A percentile compares a stretch with the other conserved stretches of the same genome.
These are phyloP conservation scores for Fomitopsis pinicola DNA, from an alignment of 1,284 basidiomycete species.

Conservation along the genomic window DNA sequence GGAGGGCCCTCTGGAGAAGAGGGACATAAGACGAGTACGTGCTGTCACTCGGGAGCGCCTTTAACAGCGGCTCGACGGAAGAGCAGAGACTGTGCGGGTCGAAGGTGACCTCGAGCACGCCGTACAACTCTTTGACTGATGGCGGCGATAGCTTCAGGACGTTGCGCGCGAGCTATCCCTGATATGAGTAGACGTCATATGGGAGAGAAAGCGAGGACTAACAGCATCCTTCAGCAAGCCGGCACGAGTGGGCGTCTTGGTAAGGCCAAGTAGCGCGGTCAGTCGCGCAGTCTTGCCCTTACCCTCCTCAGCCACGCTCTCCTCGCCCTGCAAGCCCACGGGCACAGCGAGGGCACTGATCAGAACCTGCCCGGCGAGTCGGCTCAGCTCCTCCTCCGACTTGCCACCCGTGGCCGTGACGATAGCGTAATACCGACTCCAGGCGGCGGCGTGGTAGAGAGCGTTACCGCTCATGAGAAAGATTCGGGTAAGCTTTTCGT, in stretches of 20 bases:
- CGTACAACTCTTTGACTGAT: conserved; percentile 79
- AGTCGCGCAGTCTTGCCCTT: conserved; percentile 78
- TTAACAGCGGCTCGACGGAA: conserved; percentile 81
- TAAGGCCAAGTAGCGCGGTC: conserved; percentile 83
- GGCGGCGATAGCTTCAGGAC: conserved; percentile 82
- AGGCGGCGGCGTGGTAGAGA: conserved; percentile 96
- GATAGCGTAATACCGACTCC: conserved; percentile 81
- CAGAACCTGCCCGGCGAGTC: conserved; percentile 89
- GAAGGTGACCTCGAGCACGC: conserved; percentile 91
- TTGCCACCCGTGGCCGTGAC: conserved; percentile 65
- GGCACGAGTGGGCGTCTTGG: conserved; percentile 83
- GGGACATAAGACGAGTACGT: conserved; percentile 81
- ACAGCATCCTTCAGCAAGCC: conserved; percentile 86
- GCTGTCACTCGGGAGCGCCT: conserved; percentile 52
- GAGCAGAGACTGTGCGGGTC: conserved; percentile 90
- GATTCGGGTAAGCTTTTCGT: conserved; percentile 96
- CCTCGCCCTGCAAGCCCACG: conserved; percentile 68
- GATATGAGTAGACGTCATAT: conserved; percentile 1
- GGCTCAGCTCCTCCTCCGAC: conserved; percentile 75
- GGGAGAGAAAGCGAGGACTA: conserved; percentile 26
- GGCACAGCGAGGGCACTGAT: conserved; percentile 94
- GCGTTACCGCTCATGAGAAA: conserved; percentile 93
- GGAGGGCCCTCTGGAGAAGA: conserved; percentile 88
- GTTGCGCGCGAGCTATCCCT: conserved; percentile 69
- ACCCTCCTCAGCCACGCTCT: conserved; percentile 60